Evolutionary conservation across 306 rosid genomes (phyloP), one percentile per base, ranked within the genome.

Genomic region (Cicer pinnatifidum): DNA sequence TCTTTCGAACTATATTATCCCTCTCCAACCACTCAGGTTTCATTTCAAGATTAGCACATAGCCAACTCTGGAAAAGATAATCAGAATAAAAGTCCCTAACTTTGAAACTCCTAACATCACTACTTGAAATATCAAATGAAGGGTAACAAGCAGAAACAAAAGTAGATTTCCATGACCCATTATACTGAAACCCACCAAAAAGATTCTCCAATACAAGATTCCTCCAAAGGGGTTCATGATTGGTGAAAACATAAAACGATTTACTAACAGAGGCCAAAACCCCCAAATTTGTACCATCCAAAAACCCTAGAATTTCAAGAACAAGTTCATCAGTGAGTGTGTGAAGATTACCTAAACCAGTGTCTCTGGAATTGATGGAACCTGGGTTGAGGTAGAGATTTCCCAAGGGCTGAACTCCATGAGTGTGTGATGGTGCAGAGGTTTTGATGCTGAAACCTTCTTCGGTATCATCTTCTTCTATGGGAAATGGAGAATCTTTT

Each of bases 21-120:
- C 90, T 91, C 79, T 87, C 88, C 69, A 88, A 88, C 98, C 98
- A 91, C 56, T 91, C 95, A 0, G 88, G 85, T 67, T 91, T 94
- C 96, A 91, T 88, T 81, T 94, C 98, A 28, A 94, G 96, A 78
- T 87, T 94, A 69, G 97, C 98, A 85, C 97, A 91, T 51, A 94
- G 91, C 98, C 98, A 94, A 75, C 98, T 89, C 88, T 91, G 98
- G 47, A 94, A 94, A 19, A 91, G 94, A 72, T 88, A 87, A 83
- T 94, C 97, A 50, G 96, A 94, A 74, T 94, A 94, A 60, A 94
- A 94, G 80, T 94, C 91, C 62, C 96, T 88, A 39, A 91, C 90
- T 78, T 89, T 87, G 73, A 91, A 75, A 71, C 89, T 58, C 38
- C 75, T 56, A 20, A 43, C 43, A 51, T 44, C 56, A 35, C 8